Evolutionary conservation across 345 rosid genomes (phyloP).

Genomic region (Hirschfeldia incana): DNA sequence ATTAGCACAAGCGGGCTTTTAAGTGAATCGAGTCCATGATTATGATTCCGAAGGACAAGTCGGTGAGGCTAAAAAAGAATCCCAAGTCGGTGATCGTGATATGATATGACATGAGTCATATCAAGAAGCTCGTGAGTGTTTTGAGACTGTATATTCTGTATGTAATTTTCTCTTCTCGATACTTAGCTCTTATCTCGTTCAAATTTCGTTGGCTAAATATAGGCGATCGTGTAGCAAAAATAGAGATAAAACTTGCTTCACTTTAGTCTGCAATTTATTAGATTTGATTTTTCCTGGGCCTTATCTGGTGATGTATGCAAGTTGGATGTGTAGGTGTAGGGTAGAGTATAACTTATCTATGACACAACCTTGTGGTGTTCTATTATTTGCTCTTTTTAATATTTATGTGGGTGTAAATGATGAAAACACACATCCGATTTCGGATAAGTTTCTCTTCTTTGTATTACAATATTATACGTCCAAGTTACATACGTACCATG

Average conservation of each 20-base stretch:
- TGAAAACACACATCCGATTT: slow-evolving; percentile 25
- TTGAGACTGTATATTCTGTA: slow-evolving; percentile 17
- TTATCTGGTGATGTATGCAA: slow-evolving; percentile 20
- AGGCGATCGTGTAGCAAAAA: background rate
- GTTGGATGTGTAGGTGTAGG: slow-evolving; percentile 11
- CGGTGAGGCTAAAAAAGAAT: slow-evolving; percentile 23
- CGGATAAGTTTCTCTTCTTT: slow-evolving; percentile 19
- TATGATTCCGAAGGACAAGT: slow-evolving; percentile 18
- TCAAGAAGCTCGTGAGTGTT: slow-evolving; percentile 21
- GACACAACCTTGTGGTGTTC: slow-evolving; percentile 36
- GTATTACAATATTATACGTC: slow-evolving; percentile 2
- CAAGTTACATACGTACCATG: background rate
- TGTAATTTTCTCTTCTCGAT: background rate
- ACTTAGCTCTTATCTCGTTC: background rate
- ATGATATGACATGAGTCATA: slow-evolving; percentile 34
- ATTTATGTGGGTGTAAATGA: slow-evolving; percentile 31
- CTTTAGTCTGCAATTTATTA: background rate
- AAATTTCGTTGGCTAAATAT: background rate
- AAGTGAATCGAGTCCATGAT: slow-evolving; percentile 10
- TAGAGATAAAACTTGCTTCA: background rate
- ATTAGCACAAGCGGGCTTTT: background rate
- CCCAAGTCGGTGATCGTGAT: slow-evolving; percentile 34
- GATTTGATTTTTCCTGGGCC: background rate
- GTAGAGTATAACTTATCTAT: slow-evolving; percentile 21
- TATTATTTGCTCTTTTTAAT: slow-evolving; percentile 25